A percentile compares a stretch with the other conserved stretches of the same genome.
phyloP scores from a whole-genome alignment of 2,329 filamentous ascomycete genomes.

The Fonsecaea pedrosoi region DNA sequence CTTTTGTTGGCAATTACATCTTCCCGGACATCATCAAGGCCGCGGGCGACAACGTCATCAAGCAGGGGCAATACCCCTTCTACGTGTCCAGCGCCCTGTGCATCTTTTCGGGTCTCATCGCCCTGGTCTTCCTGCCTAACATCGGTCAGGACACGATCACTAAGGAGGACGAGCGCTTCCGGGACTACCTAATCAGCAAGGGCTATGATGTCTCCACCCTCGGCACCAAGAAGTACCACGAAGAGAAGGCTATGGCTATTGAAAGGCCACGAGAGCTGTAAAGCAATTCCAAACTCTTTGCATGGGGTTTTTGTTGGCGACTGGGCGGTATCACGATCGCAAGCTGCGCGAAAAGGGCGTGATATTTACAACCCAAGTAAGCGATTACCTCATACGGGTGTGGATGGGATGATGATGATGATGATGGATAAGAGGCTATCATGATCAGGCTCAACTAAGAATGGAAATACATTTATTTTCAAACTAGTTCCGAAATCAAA shows the following conservation, averaged over 20 bases:
- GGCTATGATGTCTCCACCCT: conserved; percentile 75
- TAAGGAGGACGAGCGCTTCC: conserved; percentile 76
- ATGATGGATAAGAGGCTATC: not conserved
- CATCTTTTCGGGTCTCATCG: conserved; percentile 72
- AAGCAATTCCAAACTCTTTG: not conserved
- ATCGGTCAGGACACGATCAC: conserved; percentile 81
- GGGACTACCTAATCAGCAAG: conserved; percentile 72
- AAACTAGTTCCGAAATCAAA: not conserved
- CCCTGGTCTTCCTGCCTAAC: conserved; percentile 72
- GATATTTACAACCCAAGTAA: not conserved
- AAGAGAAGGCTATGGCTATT: conserved; percentile 20
- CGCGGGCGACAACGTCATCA: conserved; percentile 61
- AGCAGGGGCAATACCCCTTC: conserved; percentile 83
- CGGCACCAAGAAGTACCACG: conserved; percentile 49
- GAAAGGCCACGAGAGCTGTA: conserved; percentile 9
- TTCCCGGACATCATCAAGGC: conserved; percentile 71
- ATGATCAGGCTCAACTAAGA: not conserved
- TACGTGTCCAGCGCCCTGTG: conserved; percentile 81
- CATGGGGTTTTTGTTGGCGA: not conserved
- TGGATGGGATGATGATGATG: not conserved
- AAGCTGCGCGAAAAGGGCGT: not conserved
- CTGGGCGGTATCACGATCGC: too few species aligned
- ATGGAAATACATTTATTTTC: not conserved
- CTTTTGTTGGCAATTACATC: conserved; percentile 84
- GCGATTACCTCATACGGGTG: not conserved